Conservation (phyloP, 75 land plant species). For the Sequoiadendron giganteum region DNA sequence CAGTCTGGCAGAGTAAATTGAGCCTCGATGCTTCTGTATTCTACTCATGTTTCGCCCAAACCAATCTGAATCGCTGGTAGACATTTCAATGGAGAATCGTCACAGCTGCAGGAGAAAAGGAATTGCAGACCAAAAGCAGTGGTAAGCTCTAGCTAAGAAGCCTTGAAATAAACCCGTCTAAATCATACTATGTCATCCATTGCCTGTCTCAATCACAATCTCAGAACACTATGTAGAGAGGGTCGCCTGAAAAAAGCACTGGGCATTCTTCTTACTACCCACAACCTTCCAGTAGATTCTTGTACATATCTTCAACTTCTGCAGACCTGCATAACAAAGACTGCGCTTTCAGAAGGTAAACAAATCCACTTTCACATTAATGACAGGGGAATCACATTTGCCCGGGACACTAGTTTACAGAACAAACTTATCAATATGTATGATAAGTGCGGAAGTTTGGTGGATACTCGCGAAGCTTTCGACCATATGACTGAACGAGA, state of each 20-base stretch:
- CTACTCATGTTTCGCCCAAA: too few relatives aligned
- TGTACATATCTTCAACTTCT: not conserved
- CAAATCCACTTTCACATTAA: not conserved
- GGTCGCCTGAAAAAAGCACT: not conserved
- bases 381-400: slow-evolving; percentile 21
- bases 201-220: not conserved
- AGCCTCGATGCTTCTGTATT: too few relatives aligned
- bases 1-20: too few relatives aligned
- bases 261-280: not conserved
- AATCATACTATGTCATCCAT: not conserved
- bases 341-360: not conserved
- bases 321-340: not conserved
- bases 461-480: slow-evolving; percentile 39
- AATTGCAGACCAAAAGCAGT: too few relatives aligned
- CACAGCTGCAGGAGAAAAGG: too few relatives aligned
- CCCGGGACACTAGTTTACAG: not conserved
- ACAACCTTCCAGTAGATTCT: not conserved
- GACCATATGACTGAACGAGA: slow-evolving; percentile 20
- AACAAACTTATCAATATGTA: slow-evolving; percentile 42
- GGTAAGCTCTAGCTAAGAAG: not conserved
- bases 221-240: not conserved
- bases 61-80: too few relatives aligned
- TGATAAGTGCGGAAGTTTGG: slow-evolving; percentile 51
- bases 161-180: not conserved
- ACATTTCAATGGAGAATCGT: too few relatives aligned